These are phyloP conservation scores for Citeromyces matritensis DNA, from an alignment of 805 yeast species.

Conservation along the genomic window DNA sequence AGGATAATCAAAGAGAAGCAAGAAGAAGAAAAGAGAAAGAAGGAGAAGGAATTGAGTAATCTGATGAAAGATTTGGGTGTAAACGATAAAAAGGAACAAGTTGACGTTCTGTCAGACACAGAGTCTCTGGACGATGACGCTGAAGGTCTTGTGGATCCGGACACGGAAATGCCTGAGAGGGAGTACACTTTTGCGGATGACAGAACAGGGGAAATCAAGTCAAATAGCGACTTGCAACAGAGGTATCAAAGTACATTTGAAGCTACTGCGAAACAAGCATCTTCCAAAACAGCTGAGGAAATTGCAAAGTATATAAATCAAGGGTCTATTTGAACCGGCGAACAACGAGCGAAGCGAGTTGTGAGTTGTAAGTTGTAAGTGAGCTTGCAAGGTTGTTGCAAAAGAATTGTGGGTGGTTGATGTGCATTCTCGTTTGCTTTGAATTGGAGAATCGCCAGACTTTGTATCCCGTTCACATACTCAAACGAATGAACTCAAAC, in stretches of 20 bases:
- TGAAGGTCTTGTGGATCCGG: constrained; percentile 29
- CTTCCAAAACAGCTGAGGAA: constrained; percentile 55
- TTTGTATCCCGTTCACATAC: no score
- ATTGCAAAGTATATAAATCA: constrained; percentile 63
- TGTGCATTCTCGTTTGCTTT: no score
- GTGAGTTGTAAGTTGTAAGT: no score
- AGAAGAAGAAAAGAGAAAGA: constrained; percentile 45
- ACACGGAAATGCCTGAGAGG: constrained; percentile 24
- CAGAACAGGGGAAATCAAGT: constrained; percentile 42
- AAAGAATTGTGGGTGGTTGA: no score
- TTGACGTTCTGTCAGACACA: constrained; percentile 35
- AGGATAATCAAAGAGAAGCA: constrained; percentile 63
- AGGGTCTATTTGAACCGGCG: no score
- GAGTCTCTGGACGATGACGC: constrained; percentile 31
- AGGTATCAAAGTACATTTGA: constrained; percentile 67
- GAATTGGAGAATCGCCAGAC: no score
- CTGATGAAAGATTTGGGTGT: constrained; percentile 81
- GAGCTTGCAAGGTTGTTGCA: no score
- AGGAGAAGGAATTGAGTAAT: constrained; percentile 46
- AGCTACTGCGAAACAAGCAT: constrained; percentile 40
- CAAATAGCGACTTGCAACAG: constrained; percentile 38
- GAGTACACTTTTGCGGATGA: constrained; percentile 59
- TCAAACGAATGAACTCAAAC: no score
- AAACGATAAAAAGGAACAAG: constrained; percentile 19
- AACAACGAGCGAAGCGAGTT: no score